Conservation (phyloP, 192 early-diverging fungal genomes). For the Backusella mclennaniae region DNA sequence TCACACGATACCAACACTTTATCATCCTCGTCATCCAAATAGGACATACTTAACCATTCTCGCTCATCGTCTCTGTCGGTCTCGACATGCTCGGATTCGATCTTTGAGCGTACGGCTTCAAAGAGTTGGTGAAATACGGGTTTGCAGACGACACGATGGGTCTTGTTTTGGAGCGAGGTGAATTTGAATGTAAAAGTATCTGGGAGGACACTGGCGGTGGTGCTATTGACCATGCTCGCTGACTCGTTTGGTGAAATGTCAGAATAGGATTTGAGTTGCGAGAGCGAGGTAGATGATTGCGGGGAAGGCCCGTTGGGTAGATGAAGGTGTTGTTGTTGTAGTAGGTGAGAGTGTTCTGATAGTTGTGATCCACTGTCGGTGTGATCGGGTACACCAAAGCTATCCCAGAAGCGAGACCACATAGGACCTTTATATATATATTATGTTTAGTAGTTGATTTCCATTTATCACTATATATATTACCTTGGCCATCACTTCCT, state of each 20-base stretch:
- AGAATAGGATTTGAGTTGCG: slow-evolving; percentile 44
- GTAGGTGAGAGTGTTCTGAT: slow-evolving; percentile 56
- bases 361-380: slow-evolving; percentile 62
- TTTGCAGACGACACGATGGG: slow-evolving; percentile 69
- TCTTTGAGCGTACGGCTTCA: slow-evolving; percentile 55
- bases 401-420: slow-evolving; percentile 79
- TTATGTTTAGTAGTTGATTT: neutral
- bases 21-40: slow-evolving; percentile 93
- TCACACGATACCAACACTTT: slow-evolving; percentile 75
- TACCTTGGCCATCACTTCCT: slow-evolving; percentile 38
- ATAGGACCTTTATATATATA: slow-evolving; percentile 13
- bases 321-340: neutral
- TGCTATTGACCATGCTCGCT: slow-evolving; percentile 45
- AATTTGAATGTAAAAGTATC: slow-evolving; percentile 71
- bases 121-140: slow-evolving; percentile 53
- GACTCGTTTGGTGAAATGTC: slow-evolving; percentile 55
- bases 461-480: neutral
- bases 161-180: slow-evolving; percentile 67
- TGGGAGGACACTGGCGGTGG: neutral
- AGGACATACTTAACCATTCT: slow-evolving; percentile 60
- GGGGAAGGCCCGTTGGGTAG: slow-evolving; percentile 24
- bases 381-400: slow-evolving; percentile 55
- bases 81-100: slow-evolving; percentile 19
- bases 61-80: neutral
- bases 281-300: slow-evolving; percentile 41